phyloP scores from a whole-genome alignment of 805 yeast genomes.

The Suhomyces xylopsoci region DNA sequence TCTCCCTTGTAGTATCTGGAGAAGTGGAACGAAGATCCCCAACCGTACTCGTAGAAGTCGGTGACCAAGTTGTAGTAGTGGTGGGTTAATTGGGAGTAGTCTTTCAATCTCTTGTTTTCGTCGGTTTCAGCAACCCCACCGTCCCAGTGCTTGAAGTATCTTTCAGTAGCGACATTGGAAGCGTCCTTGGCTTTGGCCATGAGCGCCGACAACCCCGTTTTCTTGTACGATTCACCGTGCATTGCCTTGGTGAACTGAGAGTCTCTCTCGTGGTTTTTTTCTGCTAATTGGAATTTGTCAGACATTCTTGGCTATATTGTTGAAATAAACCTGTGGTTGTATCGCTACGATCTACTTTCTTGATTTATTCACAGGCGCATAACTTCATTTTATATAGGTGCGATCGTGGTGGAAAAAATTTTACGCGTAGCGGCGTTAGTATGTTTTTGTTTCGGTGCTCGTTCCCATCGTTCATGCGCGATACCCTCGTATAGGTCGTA shows the following conservation, averaged over 20 bases:
- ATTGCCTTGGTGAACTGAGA: conserved; percentile 76
- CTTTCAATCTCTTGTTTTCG: conserved; percentile 70
- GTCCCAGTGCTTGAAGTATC: conserved; percentile 97
- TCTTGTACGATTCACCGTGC: conserved; percentile 74
- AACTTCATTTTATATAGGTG: neutral
- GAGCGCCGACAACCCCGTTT: conserved; percentile 74
- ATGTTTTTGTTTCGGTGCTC: neutral
- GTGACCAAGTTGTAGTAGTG: conserved; percentile 96
- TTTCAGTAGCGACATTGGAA: conserved; percentile 77
- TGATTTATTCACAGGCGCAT: neutral
- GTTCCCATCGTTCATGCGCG: conserved; percentile 4
- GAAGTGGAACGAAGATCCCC: conserved; percentile 99
- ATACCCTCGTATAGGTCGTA: neutral
- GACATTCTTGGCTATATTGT: conserved; percentile 10
- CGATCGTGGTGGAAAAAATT: conserved; percentile 1
- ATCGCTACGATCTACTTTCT: conserved; percentile 1
- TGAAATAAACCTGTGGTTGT: conserved; percentile 5
- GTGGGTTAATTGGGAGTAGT: conserved; percentile 87
- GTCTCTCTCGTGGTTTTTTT: conserved; percentile 57
- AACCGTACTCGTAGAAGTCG: conserved; percentile 97
- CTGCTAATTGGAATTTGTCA: conserved; percentile 29
- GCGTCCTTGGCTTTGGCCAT: conserved; percentile 72
- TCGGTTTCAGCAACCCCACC: conserved; percentile 76
- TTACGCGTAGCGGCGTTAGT: neutral
- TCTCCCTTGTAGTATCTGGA: conserved; percentile 92